Evolutionary conservation across 2,329 filamentous ascomycete genomes (phyloP).

Genomic region (Scytalidium lignicola): DNA sequence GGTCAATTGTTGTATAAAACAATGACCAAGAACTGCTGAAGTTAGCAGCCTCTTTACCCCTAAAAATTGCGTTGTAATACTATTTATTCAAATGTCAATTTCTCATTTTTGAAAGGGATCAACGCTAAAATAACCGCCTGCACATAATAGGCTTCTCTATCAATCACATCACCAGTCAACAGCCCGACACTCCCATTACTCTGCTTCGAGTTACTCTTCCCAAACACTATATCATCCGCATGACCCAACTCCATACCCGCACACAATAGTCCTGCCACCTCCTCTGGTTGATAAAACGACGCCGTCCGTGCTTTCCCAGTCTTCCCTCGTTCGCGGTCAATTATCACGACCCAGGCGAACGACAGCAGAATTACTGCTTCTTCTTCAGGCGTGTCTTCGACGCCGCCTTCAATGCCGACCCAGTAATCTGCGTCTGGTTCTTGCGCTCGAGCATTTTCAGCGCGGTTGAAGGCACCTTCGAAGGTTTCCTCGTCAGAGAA

Average conservation of each 20-base stretch:
- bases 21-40: no score
- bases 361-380: conserved; percentile 23
- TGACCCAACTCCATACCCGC: conserved; percentile 35
- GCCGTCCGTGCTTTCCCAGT: conserved; percentile 34
- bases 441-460: conserved; percentile 25
- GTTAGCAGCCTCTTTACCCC: no score
- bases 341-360: conserved; percentile 37
- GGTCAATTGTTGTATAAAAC: no score
- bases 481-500: conserved; percentile 34
- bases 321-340: conserved; percentile 20
- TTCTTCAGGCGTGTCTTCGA: conserved; percentile 24
- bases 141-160: conserved; percentile 32
- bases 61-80: no score
- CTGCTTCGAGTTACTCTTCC: conserved; percentile 33
- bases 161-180: conserved; percentile 33
- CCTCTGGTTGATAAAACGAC: conserved; percentile 32
- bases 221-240: conserved; percentile 35
- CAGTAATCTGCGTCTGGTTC: conserved; percentile 33
- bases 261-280: conserved; percentile 31
- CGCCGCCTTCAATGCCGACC: conserved; percentile 37
- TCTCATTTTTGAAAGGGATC: conserved; percentile 35
- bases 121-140: conserved; percentile 36
- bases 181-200: conserved; percentile 35
- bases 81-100: conserved; percentile 32
- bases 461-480: conserved; percentile 33